Conservation (phyloP, 306 rosid species). For the Myrica gale region DNA sequence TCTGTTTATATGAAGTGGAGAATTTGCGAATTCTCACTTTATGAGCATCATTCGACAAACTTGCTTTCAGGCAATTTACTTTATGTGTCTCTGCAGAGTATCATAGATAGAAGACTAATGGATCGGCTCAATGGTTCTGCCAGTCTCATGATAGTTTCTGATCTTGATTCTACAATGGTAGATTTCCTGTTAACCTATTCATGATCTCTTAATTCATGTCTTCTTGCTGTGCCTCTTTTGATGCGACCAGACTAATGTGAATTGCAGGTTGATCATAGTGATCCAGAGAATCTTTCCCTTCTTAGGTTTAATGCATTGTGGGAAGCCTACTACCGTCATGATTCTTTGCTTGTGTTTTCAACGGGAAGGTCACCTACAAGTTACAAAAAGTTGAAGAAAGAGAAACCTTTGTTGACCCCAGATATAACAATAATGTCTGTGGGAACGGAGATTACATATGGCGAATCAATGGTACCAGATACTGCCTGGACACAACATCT, state of each 20-base stretch:
- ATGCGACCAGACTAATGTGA: slow-evolving; percentile 11
- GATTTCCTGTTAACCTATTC: slow-evolving; percentile 18
- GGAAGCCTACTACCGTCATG: slow-evolving; percentile 75
- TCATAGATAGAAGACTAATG: slow-evolving; percentile 32
- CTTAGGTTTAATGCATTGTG: slow-evolving; percentile 74
- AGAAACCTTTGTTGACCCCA: slow-evolving; percentile 74
- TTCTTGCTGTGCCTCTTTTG: neutral
- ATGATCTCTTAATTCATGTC: neutral
- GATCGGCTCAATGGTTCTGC: slow-evolving; percentile 54
- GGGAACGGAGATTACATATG: slow-evolving; percentile 80
- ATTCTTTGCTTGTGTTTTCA: slow-evolving; percentile 82
- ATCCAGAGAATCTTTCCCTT: slow-evolving; percentile 51
- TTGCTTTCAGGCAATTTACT: slow-evolving; percentile 5
- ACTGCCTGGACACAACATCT: slow-evolving; percentile 52
- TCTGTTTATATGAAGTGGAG: slow-evolving; percentile 5
- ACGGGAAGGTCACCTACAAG: slow-evolving; percentile 77
- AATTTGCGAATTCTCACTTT: slow-evolving; percentile 1
- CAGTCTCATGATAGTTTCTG: slow-evolving; percentile 76
- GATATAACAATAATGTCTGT: slow-evolving; percentile 73
- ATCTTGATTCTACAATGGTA: slow-evolving; percentile 88
- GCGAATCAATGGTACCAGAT: slow-evolving; percentile 56
- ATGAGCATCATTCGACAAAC: slow-evolving; percentile 10
- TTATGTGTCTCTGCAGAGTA: neutral
- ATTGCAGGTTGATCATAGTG: slow-evolving; percentile 78
- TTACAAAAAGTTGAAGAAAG: slow-evolving; percentile 45